Evolutionary conservation across 306 rosid genomes (phyloP).

Genomic region (Cucurbita moschata): DNA sequence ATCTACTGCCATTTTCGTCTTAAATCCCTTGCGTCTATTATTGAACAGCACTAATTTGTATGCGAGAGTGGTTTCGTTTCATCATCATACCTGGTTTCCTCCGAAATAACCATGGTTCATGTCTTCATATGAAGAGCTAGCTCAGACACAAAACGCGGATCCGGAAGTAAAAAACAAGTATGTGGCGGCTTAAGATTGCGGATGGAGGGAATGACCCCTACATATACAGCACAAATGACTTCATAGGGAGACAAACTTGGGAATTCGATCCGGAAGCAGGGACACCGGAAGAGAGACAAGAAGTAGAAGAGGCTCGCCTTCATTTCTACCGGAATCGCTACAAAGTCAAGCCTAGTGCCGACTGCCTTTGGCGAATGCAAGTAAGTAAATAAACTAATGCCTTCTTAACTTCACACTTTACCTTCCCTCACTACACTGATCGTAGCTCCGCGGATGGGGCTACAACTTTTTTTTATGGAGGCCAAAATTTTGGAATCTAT

Average conservation of each 20-base stretch:
- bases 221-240: conserved; percentile 38
- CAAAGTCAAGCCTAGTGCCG: conserved; percentile 25
- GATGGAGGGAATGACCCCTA: conserved; percentile 25
- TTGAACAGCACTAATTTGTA: no score
- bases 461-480: no score
- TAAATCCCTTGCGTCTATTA: not conserved
- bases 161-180: not conserved
- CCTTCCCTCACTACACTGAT: no score
- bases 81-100: not conserved
- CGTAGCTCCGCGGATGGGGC: no score
- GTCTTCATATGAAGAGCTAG: not conserved
- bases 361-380: conserved; percentile 47
- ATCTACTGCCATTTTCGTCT: no score
- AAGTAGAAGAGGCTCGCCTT: conserved; percentile 35
- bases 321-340: conserved; percentile 28
- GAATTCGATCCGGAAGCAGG: conserved; percentile 33
- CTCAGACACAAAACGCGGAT: not conserved
- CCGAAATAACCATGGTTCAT: not conserved
- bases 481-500: no score
- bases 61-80: not conserved
- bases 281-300: conserved; percentile 12
- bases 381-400: not conserved
- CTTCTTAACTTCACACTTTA: not conserved
- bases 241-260: conserved; percentile 40
- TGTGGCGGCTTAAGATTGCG: conserved; percentile 49